Base-by-base conservation (phyloP, 495 filamentous ascomycete species). In the Cryomyces antarcticus region DNA sequence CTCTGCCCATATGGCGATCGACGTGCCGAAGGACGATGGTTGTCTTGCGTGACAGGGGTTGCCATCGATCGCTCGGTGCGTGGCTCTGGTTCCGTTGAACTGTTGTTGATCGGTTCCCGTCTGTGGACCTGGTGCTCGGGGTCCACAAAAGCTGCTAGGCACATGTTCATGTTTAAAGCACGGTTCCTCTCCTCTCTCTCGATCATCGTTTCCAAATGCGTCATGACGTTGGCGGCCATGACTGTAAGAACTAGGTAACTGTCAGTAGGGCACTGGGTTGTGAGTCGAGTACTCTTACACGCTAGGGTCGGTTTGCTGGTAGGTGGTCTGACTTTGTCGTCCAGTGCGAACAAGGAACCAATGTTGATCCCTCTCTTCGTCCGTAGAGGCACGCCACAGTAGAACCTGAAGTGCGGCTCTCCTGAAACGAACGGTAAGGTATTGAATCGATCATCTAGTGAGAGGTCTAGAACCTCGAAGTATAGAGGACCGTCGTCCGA, bases 91-190 rank as follows among this genome's bases (percentile, higher is more conserved):
- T n/a, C n/a, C n/a, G n/a, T n/a, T n/a, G 31, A 35, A 35, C 7
- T n/a, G 6, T 6, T n/a, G 6, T 35, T 6, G n/a, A 35, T 6
- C 7, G 31, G 31, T n/a, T 35, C 7, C 7, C 31, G 31, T 35
- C 30, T 41, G 12, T 37, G 41, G 27, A 28, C 7, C 9, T 41
- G 41, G 38, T 45, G 37, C 6, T 46, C 30, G 6, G 47, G 48
- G 13, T 47, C 44, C 7, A 53, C 40, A 28, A 50, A 53, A 5
- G 33, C 41, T 6, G 50, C 45, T 24, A 53, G 36, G 31, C 50
- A 46, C 33, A 31, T 42, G 17, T 47, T 43, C 50, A 50, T 53
- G 11, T 39, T 29, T 10, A 41, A 27, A 10, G 39, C 34, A 7
- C 43, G 43, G 29, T 44, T 4, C 10, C 47, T 24, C 28, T 44